A percentile compares a stretch with the other conserved stretches of the same genome.
phyloP scores from a whole-genome alignment of 2,329 filamentous ascomycete genomes.

The Fusarium azukiicola region DNA sequence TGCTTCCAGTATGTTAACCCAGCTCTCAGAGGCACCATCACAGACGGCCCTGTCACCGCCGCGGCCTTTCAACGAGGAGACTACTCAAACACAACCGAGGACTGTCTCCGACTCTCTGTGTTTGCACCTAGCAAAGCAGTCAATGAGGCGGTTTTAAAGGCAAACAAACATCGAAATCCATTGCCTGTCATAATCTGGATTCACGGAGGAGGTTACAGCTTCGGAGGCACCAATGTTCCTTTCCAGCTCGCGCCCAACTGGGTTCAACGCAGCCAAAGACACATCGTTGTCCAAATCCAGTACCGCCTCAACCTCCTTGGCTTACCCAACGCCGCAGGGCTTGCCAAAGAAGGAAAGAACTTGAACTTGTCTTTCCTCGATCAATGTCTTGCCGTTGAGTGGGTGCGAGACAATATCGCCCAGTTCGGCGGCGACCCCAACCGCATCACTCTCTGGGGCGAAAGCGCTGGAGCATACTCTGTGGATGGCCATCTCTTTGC shows the following conservation, averaged over 20 bases:
- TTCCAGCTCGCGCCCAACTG: constrained; percentile 40
- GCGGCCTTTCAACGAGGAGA: constrained; percentile 42
- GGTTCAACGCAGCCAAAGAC: constrained; percentile 44
- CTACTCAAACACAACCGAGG: constrained; percentile 45
- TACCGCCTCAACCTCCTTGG: constrained; percentile 46
- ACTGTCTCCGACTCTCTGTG: constrained; percentile 42
- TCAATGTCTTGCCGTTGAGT: constrained; percentile 47
- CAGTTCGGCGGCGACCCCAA: constrained; percentile 43
- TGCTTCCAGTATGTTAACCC: constrained; percentile 43
- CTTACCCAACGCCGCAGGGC: constrained; percentile 32
- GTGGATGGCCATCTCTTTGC: constrained; percentile 46
- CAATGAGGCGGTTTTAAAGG: fast-evolving
- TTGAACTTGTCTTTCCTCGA: constrained; percentile 45
- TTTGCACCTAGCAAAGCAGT: constrained; percentile 31
- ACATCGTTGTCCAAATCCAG: constrained; percentile 45
- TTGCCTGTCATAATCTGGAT: constrained; percentile 44
- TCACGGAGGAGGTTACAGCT: constrained; percentile 34
- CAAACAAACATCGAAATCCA: not conserved
- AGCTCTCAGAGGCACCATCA: constrained; percentile 29
- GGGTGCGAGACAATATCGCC: constrained; percentile 45
- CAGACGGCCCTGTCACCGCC: constrained; percentile 17
- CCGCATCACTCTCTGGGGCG: constrained; percentile 46
- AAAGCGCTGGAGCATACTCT: constrained; percentile 42
- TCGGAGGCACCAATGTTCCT: constrained; percentile 38
- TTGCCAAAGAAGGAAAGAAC: constrained; percentile 23